phyloP scores from a whole-genome alignment of 805 yeast species.

The Diddensiella santjacobensis region DNA sequence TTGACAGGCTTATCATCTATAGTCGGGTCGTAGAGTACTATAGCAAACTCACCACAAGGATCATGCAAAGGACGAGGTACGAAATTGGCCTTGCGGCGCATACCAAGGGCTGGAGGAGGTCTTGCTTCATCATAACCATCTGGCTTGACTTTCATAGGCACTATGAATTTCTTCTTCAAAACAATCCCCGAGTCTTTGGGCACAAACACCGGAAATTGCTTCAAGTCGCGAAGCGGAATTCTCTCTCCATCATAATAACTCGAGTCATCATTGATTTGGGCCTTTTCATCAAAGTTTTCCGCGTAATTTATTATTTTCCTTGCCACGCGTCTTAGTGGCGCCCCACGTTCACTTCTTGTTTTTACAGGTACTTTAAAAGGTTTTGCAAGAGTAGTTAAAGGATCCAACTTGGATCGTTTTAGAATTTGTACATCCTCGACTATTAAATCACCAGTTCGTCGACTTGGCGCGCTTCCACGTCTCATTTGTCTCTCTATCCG shows the following conservation, averaged over 20 bases:
- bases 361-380: conserved; percentile 16
- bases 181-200: conserved; percentile 11
- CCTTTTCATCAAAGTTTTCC: conserved; percentile 4
- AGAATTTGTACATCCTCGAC: background rate
- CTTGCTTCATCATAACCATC: conserved; percentile 11
- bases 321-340: conserved; percentile 8
- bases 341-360: conserved; percentile 1
- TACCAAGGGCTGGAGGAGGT: conserved; percentile 82
- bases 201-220: conserved; percentile 12
- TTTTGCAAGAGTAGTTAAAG: conserved; percentile 14
- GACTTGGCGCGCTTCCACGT: background rate
- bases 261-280: background rate
- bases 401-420: conserved; percentile 11
- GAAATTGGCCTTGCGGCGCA: conserved; percentile 57
- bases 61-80: conserved; percentile 95
- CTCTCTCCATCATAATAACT: background rate
- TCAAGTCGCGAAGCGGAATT: background rate
- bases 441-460: background rate
- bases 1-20: conserved; percentile 50
- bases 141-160: conserved; percentile 20
- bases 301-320: conserved; percentile 9
- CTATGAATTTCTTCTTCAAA: conserved; percentile 15
- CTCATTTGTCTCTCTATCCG: background rate
- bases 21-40: conserved; percentile 92
- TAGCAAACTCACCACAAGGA: conserved; percentile 89